Evolutionary conservation across 306 rosid genomes (phyloP), one percentile per base, ranked within the genome.

Genomic region (Vigna angularis): DNA sequence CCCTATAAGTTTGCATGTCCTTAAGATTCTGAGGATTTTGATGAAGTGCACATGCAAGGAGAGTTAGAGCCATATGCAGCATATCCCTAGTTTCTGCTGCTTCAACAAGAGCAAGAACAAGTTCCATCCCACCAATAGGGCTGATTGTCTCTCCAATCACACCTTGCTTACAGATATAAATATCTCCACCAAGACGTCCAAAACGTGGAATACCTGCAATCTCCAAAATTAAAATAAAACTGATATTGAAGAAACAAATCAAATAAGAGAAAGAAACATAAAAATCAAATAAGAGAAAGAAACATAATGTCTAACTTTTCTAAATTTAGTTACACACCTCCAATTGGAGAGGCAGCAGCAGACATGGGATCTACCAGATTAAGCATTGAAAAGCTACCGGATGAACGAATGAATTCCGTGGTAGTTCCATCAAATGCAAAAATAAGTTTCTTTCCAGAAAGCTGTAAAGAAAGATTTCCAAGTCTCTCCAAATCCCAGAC

Each of bases 401-500:
- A 86, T 50, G 91, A 91, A 79, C 84, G 89, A 79, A 87, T 67
- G 48, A 88, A 85, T 84, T 96, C 99, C 0, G 94, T 80, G 74
- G 91, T 88, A 67, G 97, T 96, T 79, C 97, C 99, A 80, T 96
- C 99, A 83, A 96, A 96, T 49, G 99, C 98, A 87, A 93, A 93
- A 81, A 96, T 93, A 40, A 96, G 94, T 85, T 96, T 96, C 87
- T 90, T 96, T 70, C 98, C 99, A 17, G 97, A 80, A 76, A 96
- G 98, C 86, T 96, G 99, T 70, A 88, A 86, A 84, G 97, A 91
- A 44, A 93, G 91, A 85, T 88, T 90, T 66, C 94, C 97, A 57
- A 96, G 88, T 85, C 96, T 96, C 84, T 93, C 99, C 92, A 91
- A 87, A 86, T 96, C 99, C 99, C 99, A 96, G 73, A 96, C 98